Conservation (phyloP, 805 yeast genomes). For the Candida chauliodis region DNA sequence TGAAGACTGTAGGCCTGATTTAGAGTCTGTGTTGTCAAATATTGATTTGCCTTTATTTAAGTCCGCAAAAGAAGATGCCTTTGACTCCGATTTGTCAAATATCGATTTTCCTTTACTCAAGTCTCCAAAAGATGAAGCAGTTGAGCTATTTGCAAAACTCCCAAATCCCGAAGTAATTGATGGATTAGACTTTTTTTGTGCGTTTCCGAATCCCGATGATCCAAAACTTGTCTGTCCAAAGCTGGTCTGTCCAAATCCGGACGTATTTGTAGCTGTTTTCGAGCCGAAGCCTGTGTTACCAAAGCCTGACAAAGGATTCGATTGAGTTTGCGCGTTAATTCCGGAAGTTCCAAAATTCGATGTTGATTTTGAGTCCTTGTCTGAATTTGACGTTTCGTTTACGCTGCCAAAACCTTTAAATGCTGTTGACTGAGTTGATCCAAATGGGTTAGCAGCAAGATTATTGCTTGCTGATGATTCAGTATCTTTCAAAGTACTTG, state of each 20-base stretch:
- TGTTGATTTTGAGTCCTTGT: too few relatives aligned
- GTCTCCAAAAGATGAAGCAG: not conserved
- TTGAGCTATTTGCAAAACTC: constrained; percentile 1
- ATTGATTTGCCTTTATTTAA: not conserved
- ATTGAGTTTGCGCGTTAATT: not conserved
- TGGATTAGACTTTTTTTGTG: constrained; percentile 6
- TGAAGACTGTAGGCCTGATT: not conserved
- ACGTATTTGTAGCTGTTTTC: not conserved
- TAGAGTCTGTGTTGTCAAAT: not conserved
- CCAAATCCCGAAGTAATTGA: constrained; percentile 5
- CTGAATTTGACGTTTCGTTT: constrained; percentile 13
- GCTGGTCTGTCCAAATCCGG: constrained; percentile 3
- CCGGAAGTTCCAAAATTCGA: constrained; percentile 10
- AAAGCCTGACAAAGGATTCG: constrained; percentile 10
- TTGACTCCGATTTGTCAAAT: constrained; percentile 5
- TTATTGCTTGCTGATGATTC: not conserved
- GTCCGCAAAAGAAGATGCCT: constrained; percentile 15
- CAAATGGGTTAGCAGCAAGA: constrained; percentile 13
- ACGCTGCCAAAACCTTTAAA: constrained; percentile 7
- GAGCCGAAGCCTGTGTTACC: constrained; percentile 6
- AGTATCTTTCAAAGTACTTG: not conserved
- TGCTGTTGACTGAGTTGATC: constrained; percentile 14
- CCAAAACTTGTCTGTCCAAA: constrained; percentile 3
- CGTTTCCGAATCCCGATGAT: constrained; percentile 10
- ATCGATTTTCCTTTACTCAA: constrained; percentile 8